A percentile compares a stretch with the other conserved stretches of the same genome.
These are phyloP conservation scores for Prorocentrum cordatum DNA, from an alignment of 169 alveolate species.

Conservation along the genomic window DNA sequence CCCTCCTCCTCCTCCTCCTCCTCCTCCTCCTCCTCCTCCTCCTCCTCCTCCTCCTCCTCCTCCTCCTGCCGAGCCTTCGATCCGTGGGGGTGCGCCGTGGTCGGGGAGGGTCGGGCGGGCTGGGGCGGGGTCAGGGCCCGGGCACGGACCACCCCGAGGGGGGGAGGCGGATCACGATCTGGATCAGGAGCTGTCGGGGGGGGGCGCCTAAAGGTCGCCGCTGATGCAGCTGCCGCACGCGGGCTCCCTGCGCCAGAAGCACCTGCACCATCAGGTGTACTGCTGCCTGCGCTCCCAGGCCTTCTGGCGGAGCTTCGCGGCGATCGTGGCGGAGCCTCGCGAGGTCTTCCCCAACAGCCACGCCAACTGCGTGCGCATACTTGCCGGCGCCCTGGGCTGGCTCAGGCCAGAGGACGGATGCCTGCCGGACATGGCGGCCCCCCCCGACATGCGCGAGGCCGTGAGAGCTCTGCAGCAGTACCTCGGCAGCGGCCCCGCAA, in stretches of 20 bases:
- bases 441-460: constrained; percentile 4
- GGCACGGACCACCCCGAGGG: too few relatives aligned
- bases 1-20: too few relatives aligned
- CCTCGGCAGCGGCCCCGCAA: background rate
- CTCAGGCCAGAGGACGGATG: background rate
- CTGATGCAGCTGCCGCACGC: constrained; percentile 8
- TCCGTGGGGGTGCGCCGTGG: too few relatives aligned
- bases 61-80: too few relatives aligned
- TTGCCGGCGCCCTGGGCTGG: background rate
- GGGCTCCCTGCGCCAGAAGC: constrained; percentile 22
- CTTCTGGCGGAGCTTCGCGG: background rate
- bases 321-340: constrained; percentile 26
- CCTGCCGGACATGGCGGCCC: background rate
- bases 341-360: constrained; percentile 44
- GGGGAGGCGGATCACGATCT: too few relatives aligned
- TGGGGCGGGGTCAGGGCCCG: too few relatives aligned
- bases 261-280: constrained; percentile 27
- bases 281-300: constrained; percentile 8
- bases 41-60: too few relatives aligned
- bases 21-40: too few relatives aligned
- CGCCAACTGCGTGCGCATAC: constrained; percentile 29
- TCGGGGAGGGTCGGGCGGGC: too few relatives aligned
- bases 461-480: background rate
- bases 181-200: too few relatives aligned
- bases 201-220: too few relatives aligned